A percentile compares a stretch with the other conserved stretches of the same genome.
Conservation (phyloP, 345 rosid genomes). For the Bretschneidera sinensis region DNA sequence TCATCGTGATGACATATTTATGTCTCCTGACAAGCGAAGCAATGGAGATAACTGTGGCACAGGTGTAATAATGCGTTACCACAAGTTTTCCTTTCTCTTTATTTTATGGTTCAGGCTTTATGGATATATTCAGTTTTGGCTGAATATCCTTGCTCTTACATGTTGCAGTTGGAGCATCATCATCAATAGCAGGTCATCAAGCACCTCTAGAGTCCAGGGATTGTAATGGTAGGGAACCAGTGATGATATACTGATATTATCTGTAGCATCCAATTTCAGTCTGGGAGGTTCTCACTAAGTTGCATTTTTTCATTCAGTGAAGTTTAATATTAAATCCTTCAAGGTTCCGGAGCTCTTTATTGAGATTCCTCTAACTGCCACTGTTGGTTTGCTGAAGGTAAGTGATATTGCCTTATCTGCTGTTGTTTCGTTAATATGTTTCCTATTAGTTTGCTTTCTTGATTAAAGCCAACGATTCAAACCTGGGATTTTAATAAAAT, state of each 20-base stretch:
- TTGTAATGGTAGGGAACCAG: slow-evolving; percentile 19
- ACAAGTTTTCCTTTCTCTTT: neutral
- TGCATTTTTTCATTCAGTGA: slow-evolving; percentile 19
- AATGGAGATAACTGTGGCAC: neutral
- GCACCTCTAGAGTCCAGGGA: slow-evolving; percentile 14
- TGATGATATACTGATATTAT: slow-evolving; percentile 4
- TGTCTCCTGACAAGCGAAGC: neutral
- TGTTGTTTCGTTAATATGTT: neutral
- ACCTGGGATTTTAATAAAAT: neutral
- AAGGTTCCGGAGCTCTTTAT: slow-evolving; percentile 31
- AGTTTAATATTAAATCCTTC: slow-evolving; percentile 30
- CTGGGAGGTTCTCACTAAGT: neutral
- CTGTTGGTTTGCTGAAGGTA: slow-evolving; percentile 37
- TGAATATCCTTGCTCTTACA: slow-evolving; percentile 6
- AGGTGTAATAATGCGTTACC: neutral
- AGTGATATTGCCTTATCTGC: slow-evolving; percentile 1
- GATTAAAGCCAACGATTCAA: neutral
- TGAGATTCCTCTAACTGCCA: slow-evolving; percentile 34
- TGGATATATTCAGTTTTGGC: slow-evolving; percentile 14
- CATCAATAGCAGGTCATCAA: slow-evolving; percentile 16
- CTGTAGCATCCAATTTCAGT: too few relatives aligned
- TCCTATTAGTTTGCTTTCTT: neutral
- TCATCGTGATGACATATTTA: neutral
- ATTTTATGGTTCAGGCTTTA: neutral
- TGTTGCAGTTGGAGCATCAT: slow-evolving; percentile 23